Evolutionary conservation across 306 rosid species (phyloP).

Genomic region (Prunus davidiana): DNA sequence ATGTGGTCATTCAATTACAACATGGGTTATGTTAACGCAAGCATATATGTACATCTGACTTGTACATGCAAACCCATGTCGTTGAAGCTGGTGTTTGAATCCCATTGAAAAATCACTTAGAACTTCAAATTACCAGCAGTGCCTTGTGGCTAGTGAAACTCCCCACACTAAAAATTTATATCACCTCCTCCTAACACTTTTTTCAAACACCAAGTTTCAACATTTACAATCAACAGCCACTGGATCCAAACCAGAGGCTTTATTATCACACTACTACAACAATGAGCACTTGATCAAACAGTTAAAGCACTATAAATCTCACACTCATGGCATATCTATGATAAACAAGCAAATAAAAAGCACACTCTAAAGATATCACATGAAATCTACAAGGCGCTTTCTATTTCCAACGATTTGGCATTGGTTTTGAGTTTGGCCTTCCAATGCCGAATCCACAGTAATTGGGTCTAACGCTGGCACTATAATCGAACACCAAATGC

Average conservation of each 20-base stretch:
- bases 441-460: constrained; percentile 1
- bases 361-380: not conserved
- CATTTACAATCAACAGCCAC: not conserved
- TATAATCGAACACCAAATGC: too few relatives aligned
- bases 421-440: not conserved
- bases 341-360: not conserved
- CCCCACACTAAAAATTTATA: not conserved
- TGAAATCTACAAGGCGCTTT: not conserved
- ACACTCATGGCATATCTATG: not conserved
- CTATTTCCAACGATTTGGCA: not conserved
- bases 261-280: not conserved
- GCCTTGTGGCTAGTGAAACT: not conserved
- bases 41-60: not conserved
- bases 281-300: not conserved
- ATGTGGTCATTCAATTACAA: not conserved
- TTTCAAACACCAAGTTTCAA: not conserved
- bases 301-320: not conserved
- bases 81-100: not conserved
- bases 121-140: not conserved
- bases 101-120: not conserved
- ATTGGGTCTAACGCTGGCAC: too few relatives aligned
- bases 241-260: not conserved
- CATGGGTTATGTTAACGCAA: not conserved
- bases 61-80: not conserved
- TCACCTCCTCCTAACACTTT: not conserved